Conservation (phyloP, 2,329 filamentous ascomycete genomes). For the Neofusicoccum laricinum region DNA sequence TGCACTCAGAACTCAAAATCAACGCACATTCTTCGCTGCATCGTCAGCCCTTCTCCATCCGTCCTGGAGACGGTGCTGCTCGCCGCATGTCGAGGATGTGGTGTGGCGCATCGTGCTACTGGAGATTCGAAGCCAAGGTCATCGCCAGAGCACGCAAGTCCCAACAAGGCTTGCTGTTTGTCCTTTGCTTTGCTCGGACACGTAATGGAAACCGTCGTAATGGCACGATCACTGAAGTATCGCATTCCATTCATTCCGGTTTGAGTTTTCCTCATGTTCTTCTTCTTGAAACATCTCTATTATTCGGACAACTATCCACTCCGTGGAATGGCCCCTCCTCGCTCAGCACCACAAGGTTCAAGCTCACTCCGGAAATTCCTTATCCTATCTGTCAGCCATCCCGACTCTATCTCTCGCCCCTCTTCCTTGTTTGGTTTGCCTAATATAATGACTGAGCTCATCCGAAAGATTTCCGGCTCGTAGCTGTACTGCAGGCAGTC, state of each 20-base stretch:
- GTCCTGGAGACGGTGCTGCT: neutral
- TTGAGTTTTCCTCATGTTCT: neutral
- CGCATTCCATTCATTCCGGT: neutral
- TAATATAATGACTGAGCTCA: conserved; percentile 30
- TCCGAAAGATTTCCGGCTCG: conserved; percentile 31
- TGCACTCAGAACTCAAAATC: neutral
- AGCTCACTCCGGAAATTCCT: neutral
- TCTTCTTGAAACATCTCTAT: neutral
- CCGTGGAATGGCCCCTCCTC: neutral
- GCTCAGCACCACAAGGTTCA: neutral
- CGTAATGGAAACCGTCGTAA: neutral
- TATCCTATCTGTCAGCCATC: conserved; percentile 36
- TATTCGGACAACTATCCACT: neutral
- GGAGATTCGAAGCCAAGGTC: too few species aligned
- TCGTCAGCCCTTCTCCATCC: neutral
- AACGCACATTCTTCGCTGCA: neutral
- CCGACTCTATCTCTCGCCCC: conserved; percentile 23
- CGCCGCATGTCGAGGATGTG: neutral
- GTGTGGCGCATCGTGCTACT: too few species aligned
- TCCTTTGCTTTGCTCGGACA: too few species aligned
- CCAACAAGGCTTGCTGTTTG: too few species aligned
- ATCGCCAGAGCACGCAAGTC: too few species aligned
- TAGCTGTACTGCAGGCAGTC: conserved; percentile 40
- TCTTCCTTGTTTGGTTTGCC: conserved; percentile 22
- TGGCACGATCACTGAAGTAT: neutral